Conservation (phyloP, 2,329 filamentous ascomycete species). For the Colletotrichum sp. region DNA sequence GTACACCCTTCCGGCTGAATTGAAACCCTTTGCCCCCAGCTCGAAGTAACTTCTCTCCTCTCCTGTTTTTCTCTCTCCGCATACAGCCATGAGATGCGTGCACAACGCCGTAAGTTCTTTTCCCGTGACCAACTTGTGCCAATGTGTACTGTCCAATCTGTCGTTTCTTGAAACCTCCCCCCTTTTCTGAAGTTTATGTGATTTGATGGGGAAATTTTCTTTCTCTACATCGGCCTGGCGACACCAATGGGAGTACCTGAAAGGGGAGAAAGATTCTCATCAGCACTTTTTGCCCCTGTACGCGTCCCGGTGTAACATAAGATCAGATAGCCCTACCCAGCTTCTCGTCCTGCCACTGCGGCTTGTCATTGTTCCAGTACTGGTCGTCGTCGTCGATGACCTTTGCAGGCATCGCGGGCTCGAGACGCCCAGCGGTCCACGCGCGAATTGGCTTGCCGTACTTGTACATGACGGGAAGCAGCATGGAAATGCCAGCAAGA, state of each 20-base stretch:
- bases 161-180: not conserved
- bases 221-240: not conserved
- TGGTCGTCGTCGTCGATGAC: slow-evolving; percentile 17
- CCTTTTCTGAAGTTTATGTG: not conserved
- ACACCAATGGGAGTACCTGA: slow-evolving; percentile 1
- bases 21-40: not conserved
- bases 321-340: slow-evolving; percentile 5
- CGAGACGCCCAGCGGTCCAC: slow-evolving; percentile 22
- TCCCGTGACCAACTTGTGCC: not conserved
- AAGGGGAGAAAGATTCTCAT: not conserved
- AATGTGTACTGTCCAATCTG: not conserved
- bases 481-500: slow-evolving; percentile 32
- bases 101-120: not conserved
- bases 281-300: not conserved
- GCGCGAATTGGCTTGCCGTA: slow-evolving; percentile 23
- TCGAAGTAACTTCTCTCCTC: not conserved
- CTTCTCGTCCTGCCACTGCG: slow-evolving; percentile 22
- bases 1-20: not conserved
- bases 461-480: slow-evolving; percentile 33
- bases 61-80: not conserved
- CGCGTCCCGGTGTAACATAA: not conserved
- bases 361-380: slow-evolving; percentile 20
- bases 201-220: not conserved
- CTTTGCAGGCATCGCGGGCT: slow-evolving; percentile 10
- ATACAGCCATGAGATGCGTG: not conserved